These are phyloP conservation scores for Lonicera japonica DNA, from an alignment of 129 eudicot species.

Conservation along the genomic window DNA sequence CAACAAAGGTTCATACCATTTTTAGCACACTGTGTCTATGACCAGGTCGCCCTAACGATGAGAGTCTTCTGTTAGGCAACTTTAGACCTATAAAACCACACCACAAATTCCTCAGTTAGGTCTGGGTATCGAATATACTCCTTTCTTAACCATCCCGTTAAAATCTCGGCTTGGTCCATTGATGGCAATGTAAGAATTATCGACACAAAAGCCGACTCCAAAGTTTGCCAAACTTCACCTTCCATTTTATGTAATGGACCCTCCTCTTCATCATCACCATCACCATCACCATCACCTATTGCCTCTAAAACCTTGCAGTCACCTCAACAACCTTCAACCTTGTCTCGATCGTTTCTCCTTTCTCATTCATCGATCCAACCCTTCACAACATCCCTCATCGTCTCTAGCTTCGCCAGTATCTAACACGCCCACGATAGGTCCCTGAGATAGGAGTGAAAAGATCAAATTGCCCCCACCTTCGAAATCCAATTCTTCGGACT, in stretches of 20 bases:
- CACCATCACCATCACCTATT: slow-evolving; percentile 72
- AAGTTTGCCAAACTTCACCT: slow-evolving; percentile 45
- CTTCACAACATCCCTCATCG: slow-evolving; percentile 46
- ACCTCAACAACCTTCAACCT: slow-evolving; percentile 48
- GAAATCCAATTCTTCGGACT: slow-evolving; percentile 29
- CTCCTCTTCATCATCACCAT: no score
- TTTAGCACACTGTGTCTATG: slow-evolving; percentile 32
- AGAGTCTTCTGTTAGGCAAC: slow-evolving; percentile 78
- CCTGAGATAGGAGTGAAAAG: slow-evolving; percentile 35
- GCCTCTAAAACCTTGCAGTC: no score
- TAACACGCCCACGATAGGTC: slow-evolving; percentile 85
- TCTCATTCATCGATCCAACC: slow-evolving; percentile 57
- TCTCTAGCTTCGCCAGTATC: slow-evolving; percentile 52
- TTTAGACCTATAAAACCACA: slow-evolving; percentile 89
- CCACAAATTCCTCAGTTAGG: slow-evolving; percentile 89
- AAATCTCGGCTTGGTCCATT: slow-evolving; percentile 57
- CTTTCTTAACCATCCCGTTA: slow-evolving; percentile 70
- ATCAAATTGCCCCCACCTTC: no score
- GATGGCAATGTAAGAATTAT: slow-evolving; percentile 81
- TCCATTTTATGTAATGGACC: slow-evolving; percentile 35
- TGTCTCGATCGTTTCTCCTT: slow-evolving; percentile 25
- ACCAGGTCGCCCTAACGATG: slow-evolving; percentile 19
- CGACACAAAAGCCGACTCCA: slow-evolving; percentile 74
- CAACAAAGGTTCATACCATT: slow-evolving; percentile 17
- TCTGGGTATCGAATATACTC: slow-evolving; percentile 69